Evolutionary conservation across 2,329 filamentous ascomycete genomes (phyloP), one percentile per base, ranked within the genome.

Genomic region (Colletotrichum orchidophilum): DNA sequence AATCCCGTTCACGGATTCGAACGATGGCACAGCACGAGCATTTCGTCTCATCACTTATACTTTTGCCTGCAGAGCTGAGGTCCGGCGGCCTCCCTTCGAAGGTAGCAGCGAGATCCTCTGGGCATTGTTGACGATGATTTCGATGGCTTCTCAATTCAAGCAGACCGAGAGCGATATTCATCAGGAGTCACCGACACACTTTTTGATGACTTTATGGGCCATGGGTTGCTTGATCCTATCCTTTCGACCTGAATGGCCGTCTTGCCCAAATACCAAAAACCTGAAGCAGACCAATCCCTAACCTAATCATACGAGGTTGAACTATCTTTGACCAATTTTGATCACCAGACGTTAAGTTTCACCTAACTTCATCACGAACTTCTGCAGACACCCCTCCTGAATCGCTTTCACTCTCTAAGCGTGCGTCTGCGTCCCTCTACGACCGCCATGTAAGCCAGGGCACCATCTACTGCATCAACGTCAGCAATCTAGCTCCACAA

Each of bases 401-500:
- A 24, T 24, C 7, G n/a, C 9, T 5, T 5, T 67, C 57, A 54
- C 26, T 26, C 52, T 50, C 50, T 54, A 13, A 35, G n/a, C 33
- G 15, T n/a, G n/a, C 35, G 52, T 29, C 46, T 49, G 12, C 63
- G 33, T 5, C 53, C 33, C 24, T 63, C 62, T 7, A 55, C 49
- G 13, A 39, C 46, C 6, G 60, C 29, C 49, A 73, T 73, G 33
- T 73, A 60, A n/a, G 70, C 66, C 66, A 71, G 13, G 24, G 72
- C 70, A 31, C 63, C 66, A 7, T 67, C 55, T n/a, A 73, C 72
- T 73, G 60, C 7, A 12, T n/a, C 18, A 49, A 13, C 8, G 63
- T 73, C 35, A 73, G 66, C 53, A 11, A 31, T 24, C 12, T 6
- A 52, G 24, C 49, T n/a, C 6, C n/a, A 5, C 9, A 12, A 9